A percentile compares a stretch with the other conserved stretches of the same genome.
These are phyloP conservation scores for Aurifilum marmelostoma DNA, from an alignment of 2,329 filamentous ascomycete genomes.

Conservation along the genomic window DNA sequence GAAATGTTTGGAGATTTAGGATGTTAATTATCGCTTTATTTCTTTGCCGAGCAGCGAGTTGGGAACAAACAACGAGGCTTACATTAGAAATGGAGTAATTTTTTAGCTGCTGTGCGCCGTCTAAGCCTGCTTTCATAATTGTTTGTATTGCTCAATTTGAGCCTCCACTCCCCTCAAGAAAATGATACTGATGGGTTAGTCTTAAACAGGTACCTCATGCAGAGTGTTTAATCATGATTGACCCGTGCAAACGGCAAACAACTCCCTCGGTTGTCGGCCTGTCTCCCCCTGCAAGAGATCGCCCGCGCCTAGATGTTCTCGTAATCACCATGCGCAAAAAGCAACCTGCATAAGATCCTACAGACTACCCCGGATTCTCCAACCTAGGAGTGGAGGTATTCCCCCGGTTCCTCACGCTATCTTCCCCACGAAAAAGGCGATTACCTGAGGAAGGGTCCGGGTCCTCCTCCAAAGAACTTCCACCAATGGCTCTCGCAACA, in stretches of 20 bases:
- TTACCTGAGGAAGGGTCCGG: background rate
- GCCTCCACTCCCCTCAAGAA: background rate
- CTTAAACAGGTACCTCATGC: too few relatives aligned
- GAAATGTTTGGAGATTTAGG: too few relatives aligned
- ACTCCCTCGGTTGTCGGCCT: background rate
- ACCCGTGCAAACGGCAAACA: background rate
- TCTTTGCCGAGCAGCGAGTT: too few relatives aligned
- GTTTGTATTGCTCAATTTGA: background rate
- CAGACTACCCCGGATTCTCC: slow-evolving; percentile 24
- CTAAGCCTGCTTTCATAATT: background rate
- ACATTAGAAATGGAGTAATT: too few relatives aligned
- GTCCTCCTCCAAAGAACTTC: slow-evolving; percentile 20
- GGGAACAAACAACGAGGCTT: too few relatives aligned
- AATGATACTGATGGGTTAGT: background rate
- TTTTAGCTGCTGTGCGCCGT: background rate
- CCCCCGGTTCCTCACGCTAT: slow-evolving; percentile 2
- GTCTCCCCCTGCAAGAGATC: background rate
- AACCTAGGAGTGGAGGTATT: slow-evolving; percentile 14
- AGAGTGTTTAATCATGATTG: background rate
- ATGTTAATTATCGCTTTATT: too few relatives aligned
- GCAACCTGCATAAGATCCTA: slow-evolving; percentile 11
- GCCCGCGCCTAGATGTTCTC: background rate
- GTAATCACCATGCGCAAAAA: slow-evolving; percentile 2
- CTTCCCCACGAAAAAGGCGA: slow-evolving; percentile 1
- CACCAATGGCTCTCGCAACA: slow-evolving; percentile 23